Evolutionary conservation across 148 eudicot species (phyloP).

Genomic region (Drosera capensis): DNA sequence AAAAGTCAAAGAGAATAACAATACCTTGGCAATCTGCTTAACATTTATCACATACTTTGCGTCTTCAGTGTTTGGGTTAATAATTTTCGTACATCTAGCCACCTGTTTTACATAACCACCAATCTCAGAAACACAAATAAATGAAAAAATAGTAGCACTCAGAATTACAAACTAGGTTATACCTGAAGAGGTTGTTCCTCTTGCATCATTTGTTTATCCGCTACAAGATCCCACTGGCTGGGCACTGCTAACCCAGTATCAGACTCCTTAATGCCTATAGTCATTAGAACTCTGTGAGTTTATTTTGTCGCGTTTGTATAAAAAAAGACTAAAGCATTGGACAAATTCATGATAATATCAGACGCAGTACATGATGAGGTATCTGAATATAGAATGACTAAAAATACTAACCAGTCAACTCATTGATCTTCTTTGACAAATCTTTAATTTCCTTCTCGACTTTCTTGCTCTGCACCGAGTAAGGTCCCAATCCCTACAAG

Average conservation of each 20-base stretch:
- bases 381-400: background rate
- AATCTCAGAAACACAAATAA: background rate
- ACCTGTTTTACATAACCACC: constrained; percentile 35
- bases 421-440: constrained; percentile 77
- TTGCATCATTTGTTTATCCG: constrained; percentile 99
- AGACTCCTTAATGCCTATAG: constrained; percentile 84
- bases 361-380: background rate
- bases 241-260: constrained; percentile 98
- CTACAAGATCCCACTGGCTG: constrained; percentile 95
- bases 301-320: background rate
- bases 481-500: constrained; percentile 84
- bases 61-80: constrained; percentile 91
- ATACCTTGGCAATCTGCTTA: constrained; percentile 94
- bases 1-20: background rate
- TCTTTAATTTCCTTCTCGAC: constrained; percentile 81
- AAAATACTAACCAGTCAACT: constrained; percentile 50
- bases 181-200: constrained; percentile 99
- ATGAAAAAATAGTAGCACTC: background rate
- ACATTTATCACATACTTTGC: constrained; percentile 92
- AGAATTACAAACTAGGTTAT: background rate
- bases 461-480: constrained; percentile 58
- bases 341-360: background rate
- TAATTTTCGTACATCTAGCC: constrained; percentile 95
- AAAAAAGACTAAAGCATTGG: background rate
- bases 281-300: background rate